Evolutionary conservation across 306 rosid genomes (phyloP), one percentile per base, ranked within the genome.

Genomic region (Boehmeria nivea): DNA sequence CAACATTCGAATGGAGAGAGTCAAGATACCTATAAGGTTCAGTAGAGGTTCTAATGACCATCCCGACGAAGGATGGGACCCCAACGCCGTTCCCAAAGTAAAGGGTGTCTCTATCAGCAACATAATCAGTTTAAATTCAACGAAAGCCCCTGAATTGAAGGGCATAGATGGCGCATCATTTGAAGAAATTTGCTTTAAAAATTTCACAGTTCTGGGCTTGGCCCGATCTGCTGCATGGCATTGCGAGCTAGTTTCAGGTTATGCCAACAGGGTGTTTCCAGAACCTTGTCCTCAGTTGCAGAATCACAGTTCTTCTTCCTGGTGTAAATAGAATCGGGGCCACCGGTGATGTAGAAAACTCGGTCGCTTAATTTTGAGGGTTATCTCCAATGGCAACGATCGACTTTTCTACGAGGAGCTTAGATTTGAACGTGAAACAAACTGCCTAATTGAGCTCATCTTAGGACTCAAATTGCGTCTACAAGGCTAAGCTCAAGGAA

Each of bases 31-130:
- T 4, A 81, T 91, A 64, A 80, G 82, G 71, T 85, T 93, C 70
- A 87, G 96, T 51, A 77, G 86, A 64, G 99, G 99, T 22, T 72
- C 99, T 27, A 79, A 87, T 44, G 96, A 91, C 48, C 99, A 91
- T 64, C 99, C 96, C 1, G 95, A 87, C 54, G 76, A 87, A 49
- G 79, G 87, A 61, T 91, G 95, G 95, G 93, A 91, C 77, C 86
- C 95, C 19, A 80, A 82, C 74, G 93, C 99, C 37, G 61, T 87
- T 62, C 99, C 99, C 13, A 79, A 47, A 56, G 85, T 84, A 21
- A 71, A 75, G 52, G 79, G 83, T 23, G 76, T 91, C 52, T 73
- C 36, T 24, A 69, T 91, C 6, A 84, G 84, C 51, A 84, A 84
- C 9, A 60, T 91, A 38, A 34, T 73, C 8, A 84, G 96, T 55